Conservation (phyloP, 83 land plant genomes). For the Picea mariana region DNA sequence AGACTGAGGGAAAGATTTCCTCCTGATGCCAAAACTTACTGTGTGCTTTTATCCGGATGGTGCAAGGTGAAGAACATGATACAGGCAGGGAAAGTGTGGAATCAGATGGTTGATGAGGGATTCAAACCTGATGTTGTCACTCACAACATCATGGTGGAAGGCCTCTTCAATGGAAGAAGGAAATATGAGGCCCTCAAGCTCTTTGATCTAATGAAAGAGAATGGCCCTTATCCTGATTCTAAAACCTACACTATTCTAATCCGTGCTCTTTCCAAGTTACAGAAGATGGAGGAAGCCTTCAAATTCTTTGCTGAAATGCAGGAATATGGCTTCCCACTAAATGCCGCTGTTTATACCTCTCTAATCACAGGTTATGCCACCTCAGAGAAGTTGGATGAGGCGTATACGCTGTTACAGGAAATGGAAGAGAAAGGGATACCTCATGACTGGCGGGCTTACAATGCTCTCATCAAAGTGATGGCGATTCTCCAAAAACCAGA, state of each 20-base stretch:
- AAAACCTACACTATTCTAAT: slow-evolving; percentile 55
- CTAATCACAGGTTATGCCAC: slow-evolving; percentile 69
- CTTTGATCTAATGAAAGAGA: slow-evolving; percentile 61
- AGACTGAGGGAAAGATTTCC: slow-evolving; percentile 39
- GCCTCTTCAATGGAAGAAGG: slow-evolving; percentile 40
- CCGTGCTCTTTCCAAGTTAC: slow-evolving; percentile 42
- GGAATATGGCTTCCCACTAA: slow-evolving; percentile 30
- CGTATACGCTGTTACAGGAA: slow-evolving; percentile 43
- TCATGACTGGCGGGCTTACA: slow-evolving; percentile 54
- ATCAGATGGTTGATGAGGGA: slow-evolving; percentile 63
- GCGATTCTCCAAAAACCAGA: slow-evolving; percentile 35
- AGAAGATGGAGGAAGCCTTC: slow-evolving; percentile 46
- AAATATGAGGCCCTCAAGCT: slow-evolving; percentile 53
- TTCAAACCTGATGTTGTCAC: slow-evolving; percentile 60
- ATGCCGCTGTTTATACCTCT: slow-evolving; percentile 60
- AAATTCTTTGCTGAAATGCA: slow-evolving; percentile 53
- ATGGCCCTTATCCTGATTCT: slow-evolving; percentile 51
- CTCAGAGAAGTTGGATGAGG: slow-evolving; percentile 47
- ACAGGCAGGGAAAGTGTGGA: slow-evolving; percentile 69
- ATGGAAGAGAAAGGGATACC: slow-evolving; percentile 55
- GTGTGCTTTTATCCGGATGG: slow-evolving; percentile 58
- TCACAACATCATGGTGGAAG: slow-evolving; percentile 60
- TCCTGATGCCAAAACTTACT: slow-evolving; percentile 51
- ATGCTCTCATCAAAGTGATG: slow-evolving; percentile 64
- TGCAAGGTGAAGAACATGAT: slow-evolving; percentile 54